Evolutionary conservation across 768 basidiomycete species (phyloP), one percentile per base, ranked within the genome.

Genomic region (Goffeauzyma gilvescens): DNA sequence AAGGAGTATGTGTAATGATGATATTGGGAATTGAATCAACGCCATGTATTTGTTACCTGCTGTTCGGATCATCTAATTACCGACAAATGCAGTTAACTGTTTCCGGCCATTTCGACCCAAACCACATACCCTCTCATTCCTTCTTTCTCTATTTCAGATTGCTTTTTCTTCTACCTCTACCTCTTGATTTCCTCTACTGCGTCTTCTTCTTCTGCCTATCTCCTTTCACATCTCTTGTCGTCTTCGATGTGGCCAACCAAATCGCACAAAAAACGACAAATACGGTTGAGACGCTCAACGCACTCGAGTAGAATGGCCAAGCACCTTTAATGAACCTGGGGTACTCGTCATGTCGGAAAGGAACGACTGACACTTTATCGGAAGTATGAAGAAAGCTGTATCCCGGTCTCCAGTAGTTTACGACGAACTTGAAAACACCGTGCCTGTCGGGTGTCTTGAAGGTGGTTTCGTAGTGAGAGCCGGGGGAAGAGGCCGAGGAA

Each of bases 341-440:
- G 62, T 95, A 93, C 35, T 79, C 81, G 64, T 98, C 86, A 66
- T 96, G 93, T 34, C 83, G 70, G 18, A 84, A 83, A 1, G 93
- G 93, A 1, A 90, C 84, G 32, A 98, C 76, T 14, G 87, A 74
- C 1, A 87, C 81, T 13, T 75, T 81, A 2, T 74, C 77, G 2
- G 75, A 71, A 42, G 76, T 73, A 43, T 75, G 69, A 25, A 98
- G 67, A 61, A 73, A 75, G n/a, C 80, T 72, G 67, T 74, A 75
- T 26, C 89, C 89, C 61, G 77, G 77, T 49, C 93, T 77, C 59
- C 81, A 83, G 68, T 85, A 76, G 63, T 89, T 74, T 32, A 93
- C 65, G n/a, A 85, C 70, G 58, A 96, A 89, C 60, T 95, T 96
- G 74, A 90, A 98, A 13, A 98, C 93, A 18, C 93, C 93, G 59